These are phyloP conservation scores for Pontederia crassipes DNA, from an alignment of 176 grass and related monocot genomes.

Conservation along the genomic window DNA sequence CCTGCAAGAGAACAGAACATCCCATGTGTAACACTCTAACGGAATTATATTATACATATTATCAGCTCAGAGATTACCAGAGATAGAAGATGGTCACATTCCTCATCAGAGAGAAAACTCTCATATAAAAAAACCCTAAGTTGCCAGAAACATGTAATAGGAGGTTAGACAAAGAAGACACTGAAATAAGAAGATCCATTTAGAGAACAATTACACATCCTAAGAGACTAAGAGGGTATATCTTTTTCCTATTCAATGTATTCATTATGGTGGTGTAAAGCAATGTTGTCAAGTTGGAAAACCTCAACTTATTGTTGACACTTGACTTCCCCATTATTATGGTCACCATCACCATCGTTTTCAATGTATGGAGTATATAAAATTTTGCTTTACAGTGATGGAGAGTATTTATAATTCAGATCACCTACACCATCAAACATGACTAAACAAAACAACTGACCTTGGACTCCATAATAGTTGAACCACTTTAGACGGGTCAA, in stretches of 20 bases:
- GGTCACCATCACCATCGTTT: not conserved
- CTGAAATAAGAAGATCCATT: not conserved
- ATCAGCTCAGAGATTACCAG: slow-evolving; percentile 42
- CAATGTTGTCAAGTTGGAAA: too few relatives aligned
- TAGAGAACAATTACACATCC: not conserved
- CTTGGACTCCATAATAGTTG: slow-evolving; percentile 69
- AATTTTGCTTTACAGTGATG: slow-evolving; percentile 2
- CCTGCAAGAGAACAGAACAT: slow-evolving; percentile 35
- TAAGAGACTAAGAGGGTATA: too few relatives aligned
- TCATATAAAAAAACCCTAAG: slow-evolving; percentile 92
- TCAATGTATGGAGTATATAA: not conserved
- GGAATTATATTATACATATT: slow-evolving; percentile 9
- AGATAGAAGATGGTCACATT: slow-evolving; percentile 61
- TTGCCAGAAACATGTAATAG: slow-evolving; percentile 44
- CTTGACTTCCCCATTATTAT: too few relatives aligned
- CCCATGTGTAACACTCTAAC: slow-evolving; percentile 2
- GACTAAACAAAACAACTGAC: slow-evolving; percentile 18
- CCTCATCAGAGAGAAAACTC: slow-evolving; percentile 73
- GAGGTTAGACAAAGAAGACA: slow-evolving; percentile 26
- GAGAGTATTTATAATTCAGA: not conserved
- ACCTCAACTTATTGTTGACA: too few relatives aligned
- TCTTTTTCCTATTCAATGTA: too few relatives aligned
- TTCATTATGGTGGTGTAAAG: too few relatives aligned
- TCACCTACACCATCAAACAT: slow-evolving; percentile 5
- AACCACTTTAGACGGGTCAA: slow-evolving; percentile 61